Evolutionary conservation across 176 grass and related monocot species (phyloP).

Genomic region (Juncus inflexus): DNA sequence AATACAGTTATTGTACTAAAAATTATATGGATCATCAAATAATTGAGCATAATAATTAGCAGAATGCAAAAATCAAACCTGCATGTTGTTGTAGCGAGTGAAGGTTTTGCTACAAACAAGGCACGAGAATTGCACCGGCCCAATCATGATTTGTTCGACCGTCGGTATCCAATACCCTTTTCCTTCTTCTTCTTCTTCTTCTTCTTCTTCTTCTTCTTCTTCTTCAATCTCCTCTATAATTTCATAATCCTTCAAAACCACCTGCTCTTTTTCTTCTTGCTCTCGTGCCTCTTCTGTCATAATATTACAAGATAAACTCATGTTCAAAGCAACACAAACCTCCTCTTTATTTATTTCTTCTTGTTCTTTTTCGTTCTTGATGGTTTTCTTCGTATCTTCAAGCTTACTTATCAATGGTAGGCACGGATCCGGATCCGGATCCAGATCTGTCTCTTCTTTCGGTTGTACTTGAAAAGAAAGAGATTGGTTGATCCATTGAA

Average conservation of each 20-base stretch:
- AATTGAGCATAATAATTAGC: not conserved
- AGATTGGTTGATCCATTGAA: constrained; percentile 13
- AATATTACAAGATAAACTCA: constrained; percentile 37
- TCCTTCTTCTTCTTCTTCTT: constrained; percentile 26
- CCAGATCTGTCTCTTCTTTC: not conserved
- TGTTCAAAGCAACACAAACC: constrained; percentile 52
- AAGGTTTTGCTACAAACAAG: constrained; percentile 86
- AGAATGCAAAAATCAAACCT: constrained; percentile 34
- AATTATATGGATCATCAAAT: not conserved
- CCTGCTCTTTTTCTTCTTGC: not conserved
- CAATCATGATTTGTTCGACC: constrained; percentile 68
- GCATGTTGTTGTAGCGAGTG: constrained; percentile 97
- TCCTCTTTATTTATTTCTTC: constrained; percentile 20
- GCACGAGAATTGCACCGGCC: constrained; percentile 79
- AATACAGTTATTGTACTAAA: too few relatives aligned
- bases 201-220: constrained; percentile 25
- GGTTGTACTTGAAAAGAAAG: not conserved
- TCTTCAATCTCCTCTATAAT: constrained; percentile 12
- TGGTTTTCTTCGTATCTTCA: constrained; percentile 28
- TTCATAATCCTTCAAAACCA: constrained; percentile 28
- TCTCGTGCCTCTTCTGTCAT: constrained; percentile 20
- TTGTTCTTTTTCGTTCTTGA: constrained; percentile 16
- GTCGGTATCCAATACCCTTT: constrained; percentile 77
- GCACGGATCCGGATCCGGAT: constrained; percentile 33
- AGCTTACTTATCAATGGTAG: constrained; percentile 74